These are phyloP conservation scores for Blakeslea trispora DNA, from an alignment of 371 early-diverging fungal species.

Conservation along the genomic window DNA sequence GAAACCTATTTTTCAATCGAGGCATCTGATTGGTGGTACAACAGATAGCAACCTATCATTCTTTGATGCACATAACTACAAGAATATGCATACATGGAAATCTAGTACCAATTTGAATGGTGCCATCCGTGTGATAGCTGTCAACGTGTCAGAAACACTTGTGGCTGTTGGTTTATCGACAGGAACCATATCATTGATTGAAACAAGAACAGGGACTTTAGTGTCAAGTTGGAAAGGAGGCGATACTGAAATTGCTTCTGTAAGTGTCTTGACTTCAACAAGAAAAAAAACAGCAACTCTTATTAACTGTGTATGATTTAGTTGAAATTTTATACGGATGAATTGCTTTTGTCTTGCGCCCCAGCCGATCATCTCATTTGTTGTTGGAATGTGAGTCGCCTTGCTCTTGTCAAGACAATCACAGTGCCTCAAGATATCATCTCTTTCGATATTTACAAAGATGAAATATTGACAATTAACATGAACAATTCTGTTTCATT, in stretches of 20 bases:
- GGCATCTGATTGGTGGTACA: conserved; percentile 60
- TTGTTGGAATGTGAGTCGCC: conserved; percentile 61
- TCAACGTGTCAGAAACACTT: conserved; percentile 57
- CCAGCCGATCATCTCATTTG: conserved; percentile 67
- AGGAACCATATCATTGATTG: conserved; percentile 60
- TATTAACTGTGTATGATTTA: conserved; percentile 18
- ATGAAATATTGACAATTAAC: conserved; percentile 66
- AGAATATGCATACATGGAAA: conserved; percentile 51
- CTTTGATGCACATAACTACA: conserved; percentile 45
- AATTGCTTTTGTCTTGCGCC: conserved; percentile 61
- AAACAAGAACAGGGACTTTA: conserved; percentile 63
- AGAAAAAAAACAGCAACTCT: not conserved
- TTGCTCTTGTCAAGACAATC: conserved; percentile 62
- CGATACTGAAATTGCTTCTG: conserved; percentile 63
- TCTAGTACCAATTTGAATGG: conserved; percentile 39
- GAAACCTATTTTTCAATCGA: conserved; percentile 58
- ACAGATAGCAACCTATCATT: conserved; percentile 46
- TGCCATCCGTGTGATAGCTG: conserved; percentile 42
- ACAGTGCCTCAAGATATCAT: conserved; percentile 36
- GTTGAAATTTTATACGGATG: conserved; percentile 66
- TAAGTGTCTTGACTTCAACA: conserved; percentile 21
- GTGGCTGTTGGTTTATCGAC: conserved; percentile 64
- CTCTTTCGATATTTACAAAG: conserved; percentile 25
- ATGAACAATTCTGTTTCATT: conserved; percentile 66
- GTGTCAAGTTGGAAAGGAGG: conserved; percentile 68